These are phyloP conservation scores for Blastocrithidia nonstop DNA, from an alignment of 208 protist species.

Conservation along the genomic window DNA sequence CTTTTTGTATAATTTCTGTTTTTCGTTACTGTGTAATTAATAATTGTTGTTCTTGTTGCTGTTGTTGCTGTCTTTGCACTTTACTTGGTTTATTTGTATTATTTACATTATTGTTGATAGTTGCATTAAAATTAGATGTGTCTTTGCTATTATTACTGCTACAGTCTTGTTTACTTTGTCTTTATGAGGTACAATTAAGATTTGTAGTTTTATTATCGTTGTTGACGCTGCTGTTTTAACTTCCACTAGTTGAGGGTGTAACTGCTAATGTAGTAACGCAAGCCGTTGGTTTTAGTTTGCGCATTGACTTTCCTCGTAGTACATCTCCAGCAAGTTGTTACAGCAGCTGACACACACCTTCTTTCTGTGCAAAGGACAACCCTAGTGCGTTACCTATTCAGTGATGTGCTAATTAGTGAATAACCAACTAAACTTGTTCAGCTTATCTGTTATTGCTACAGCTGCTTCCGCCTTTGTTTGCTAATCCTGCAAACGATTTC, in stretches of 20 bases:
- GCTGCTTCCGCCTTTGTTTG: not conserved
- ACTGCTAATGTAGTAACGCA: conserved; percentile 8
- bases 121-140: too few relatives aligned
- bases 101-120: too few relatives aligned
- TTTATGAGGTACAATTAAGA: conserved; percentile 8
- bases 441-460: conserved; percentile 10
- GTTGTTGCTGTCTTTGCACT: too few relatives aligned
- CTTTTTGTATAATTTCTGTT: conserved; percentile 25
- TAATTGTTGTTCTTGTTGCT: too few relatives aligned
- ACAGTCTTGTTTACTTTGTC: too few relatives aligned
- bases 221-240: not conserved
- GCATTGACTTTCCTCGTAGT: conserved; percentile 22
- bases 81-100: too few relatives aligned
- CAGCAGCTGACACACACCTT: conserved; percentile 71
- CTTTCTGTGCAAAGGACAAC: conserved; percentile 70
- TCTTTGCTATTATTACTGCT: too few relatives aligned
- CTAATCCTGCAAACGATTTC: not conserved
- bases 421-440: conserved; percentile 37
- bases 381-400: conserved; percentile 77
- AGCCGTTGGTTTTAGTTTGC: conserved; percentile 9
- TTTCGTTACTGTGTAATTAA: too few relatives aligned
- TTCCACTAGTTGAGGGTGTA: not conserved
- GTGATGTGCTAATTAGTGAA: conserved; percentile 79
- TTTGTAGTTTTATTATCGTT: too few relatives aligned
- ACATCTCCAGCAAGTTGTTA: conserved; percentile 45